phyloP scores from a whole-genome alignment of 768 basidiomycete genomes.

The Ramaria rubella region DNA sequence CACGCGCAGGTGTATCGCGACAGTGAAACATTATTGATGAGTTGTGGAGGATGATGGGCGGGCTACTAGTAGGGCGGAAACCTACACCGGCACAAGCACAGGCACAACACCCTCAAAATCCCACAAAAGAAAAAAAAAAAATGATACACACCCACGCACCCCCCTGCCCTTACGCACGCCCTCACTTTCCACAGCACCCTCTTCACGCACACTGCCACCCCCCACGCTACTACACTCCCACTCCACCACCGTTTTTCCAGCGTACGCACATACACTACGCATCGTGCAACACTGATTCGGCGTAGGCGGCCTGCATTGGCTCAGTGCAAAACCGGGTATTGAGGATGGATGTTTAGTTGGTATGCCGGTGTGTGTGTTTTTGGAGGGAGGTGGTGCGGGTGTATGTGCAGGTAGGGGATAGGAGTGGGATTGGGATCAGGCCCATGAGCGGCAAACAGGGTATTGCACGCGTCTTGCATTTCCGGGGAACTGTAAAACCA shows the following conservation, averaged over 20 bases:
- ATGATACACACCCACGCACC: no score
- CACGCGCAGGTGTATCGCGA: constrained; percentile 68
- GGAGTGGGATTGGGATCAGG: no score
- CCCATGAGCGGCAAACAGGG: constrained; percentile 40
- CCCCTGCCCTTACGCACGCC: constrained; percentile 42
- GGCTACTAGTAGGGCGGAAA: no score
- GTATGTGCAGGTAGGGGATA: no score
- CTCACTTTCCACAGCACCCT: constrained; percentile 54
- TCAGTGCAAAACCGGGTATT: constrained; percentile 61
- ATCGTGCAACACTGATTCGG: constrained; percentile 91
- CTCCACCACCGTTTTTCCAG: constrained; percentile 72
- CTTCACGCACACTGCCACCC: constrained; percentile 75
- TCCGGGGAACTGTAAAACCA: constrained; percentile 72
- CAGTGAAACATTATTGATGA: no score
- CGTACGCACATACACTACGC: constrained; percentile 80
- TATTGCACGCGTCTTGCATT: constrained; percentile 65
- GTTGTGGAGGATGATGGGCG: no score
- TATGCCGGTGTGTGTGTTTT: constrained; percentile 77
- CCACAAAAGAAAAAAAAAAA: no score
- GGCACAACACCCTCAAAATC: no score
- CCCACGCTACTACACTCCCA: constrained; percentile 77
- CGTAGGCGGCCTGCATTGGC: constrained; percentile 84
- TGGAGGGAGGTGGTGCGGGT: constrained; percentile 38
- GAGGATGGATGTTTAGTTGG: constrained; percentile 81
- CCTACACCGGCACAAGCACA: no score